These are phyloP conservation scores for Cryptosporidium meleagridis DNA, from an alignment of 169 alveolate genomes.

Conservation along the genomic window DNA sequence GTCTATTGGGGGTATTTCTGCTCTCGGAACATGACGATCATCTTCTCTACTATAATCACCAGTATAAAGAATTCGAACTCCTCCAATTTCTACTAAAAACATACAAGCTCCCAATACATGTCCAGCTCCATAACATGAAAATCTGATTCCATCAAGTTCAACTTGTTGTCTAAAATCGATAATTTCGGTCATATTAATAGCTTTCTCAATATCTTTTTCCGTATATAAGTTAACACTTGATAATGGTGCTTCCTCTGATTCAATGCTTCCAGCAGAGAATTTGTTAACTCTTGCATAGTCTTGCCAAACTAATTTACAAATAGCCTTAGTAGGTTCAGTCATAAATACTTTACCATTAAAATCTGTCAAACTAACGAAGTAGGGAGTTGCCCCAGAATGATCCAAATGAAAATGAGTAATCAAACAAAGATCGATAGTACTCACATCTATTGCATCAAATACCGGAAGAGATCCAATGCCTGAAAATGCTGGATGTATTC, in stretches of 20 bases:
- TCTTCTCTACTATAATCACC: slow-evolving; percentile 98
- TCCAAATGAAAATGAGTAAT: slow-evolving; percentile 98
- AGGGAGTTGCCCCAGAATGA: slow-evolving; percentile 98
- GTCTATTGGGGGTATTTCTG: slow-evolving; percentile 94
- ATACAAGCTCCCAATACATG: slow-evolving; percentile 99
- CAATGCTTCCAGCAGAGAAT: slow-evolving; percentile 32
- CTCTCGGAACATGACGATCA: slow-evolving; percentile 95
- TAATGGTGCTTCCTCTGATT: slow-evolving; percentile 67
- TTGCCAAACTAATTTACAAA: slow-evolving; percentile 93
- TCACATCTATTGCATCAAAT: slow-evolving; percentile 95
- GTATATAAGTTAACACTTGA: slow-evolving; percentile 86
- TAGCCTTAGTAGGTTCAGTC: slow-evolving; percentile 97
- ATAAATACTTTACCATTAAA: slow-evolving; percentile 92
- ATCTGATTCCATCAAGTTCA: slow-evolving; percentile 90
- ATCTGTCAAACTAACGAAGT: slow-evolving; percentile 91
- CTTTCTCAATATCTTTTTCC: slow-evolving; percentile 91
- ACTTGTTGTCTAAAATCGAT: slow-evolving; percentile 94
- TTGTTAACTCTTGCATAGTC: slow-evolving; percentile 92
- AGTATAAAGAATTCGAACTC: slow-evolving; percentile 96
- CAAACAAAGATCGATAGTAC: slow-evolving; percentile 93
- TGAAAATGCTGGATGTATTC: slow-evolving; percentile 97
- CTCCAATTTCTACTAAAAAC: slow-evolving; percentile 97
- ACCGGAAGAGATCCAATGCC: slow-evolving; percentile 98
- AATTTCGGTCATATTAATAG: slow-evolving; percentile 89
- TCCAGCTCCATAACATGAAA: slow-evolving; percentile 97